These are phyloP conservation scores for Mycena olivaceomarginata DNA, from an alignment of 768 basidiomycete genomes.

Conservation along the genomic window DNA sequence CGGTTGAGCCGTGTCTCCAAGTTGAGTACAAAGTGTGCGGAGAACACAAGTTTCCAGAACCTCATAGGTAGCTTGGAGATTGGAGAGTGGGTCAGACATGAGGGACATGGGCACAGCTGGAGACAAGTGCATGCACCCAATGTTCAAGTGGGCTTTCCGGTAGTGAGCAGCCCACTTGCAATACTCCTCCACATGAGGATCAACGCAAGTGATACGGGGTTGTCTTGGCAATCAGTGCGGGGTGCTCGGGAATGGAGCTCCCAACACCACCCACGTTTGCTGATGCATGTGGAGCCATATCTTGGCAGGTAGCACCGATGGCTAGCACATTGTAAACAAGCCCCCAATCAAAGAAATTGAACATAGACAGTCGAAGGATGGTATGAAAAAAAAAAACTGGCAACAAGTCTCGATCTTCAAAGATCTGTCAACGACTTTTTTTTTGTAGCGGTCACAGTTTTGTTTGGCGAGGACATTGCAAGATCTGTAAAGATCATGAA, in stretches of 20 bases:
- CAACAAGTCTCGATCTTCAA: background rate
- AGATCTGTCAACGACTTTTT: background rate
- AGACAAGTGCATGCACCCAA: background rate
- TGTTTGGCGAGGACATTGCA: too few relatives aligned
- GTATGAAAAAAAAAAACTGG: background rate
- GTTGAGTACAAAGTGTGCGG: constrained; percentile 12
- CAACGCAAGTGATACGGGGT: too few relatives aligned
- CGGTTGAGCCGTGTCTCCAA: constrained; percentile 3
- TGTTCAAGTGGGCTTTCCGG: too few relatives aligned
- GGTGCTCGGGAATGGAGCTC: background rate
- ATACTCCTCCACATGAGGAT: background rate
- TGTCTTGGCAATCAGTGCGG: too few relatives aligned
- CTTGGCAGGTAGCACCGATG: background rate
- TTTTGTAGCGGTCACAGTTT: background rate
- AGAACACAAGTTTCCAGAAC: constrained; percentile 8
- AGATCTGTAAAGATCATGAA: too few relatives aligned
- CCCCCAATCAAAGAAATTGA: background rate
- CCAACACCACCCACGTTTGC: background rate
- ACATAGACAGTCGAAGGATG: background rate
- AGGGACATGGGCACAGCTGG: background rate
- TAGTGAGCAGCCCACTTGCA: background rate
- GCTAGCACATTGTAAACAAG: background rate
- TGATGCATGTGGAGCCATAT: background rate
- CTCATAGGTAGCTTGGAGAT: background rate
- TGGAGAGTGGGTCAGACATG: constrained; percentile 15